A percentile compares a stretch with the other conserved stretches of the same genome.
Evolutionary conservation across 352 stramenopile species (phyloP).

Genomic region (Pythium aristosporum): DNA sequence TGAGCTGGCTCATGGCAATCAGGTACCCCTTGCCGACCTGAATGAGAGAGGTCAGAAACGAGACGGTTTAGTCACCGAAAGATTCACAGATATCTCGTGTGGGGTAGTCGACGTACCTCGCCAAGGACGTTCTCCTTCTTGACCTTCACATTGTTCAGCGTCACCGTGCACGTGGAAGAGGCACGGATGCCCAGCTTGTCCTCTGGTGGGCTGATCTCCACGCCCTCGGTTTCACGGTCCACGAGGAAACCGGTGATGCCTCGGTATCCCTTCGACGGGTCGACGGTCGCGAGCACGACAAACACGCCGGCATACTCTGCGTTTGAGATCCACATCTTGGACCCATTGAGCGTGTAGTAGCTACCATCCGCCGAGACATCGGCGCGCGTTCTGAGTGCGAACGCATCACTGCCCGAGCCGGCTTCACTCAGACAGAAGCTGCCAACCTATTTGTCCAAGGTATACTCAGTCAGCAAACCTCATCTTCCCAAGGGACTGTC

Average conservation of each 20-base stretch:
- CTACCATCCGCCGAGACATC: conserved; percentile 85
- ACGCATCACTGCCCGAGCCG: conserved; percentile 94
- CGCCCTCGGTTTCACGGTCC: conserved; percentile 89
- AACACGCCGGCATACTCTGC: conserved; percentile 94
- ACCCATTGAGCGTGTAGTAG: conserved; percentile 95
- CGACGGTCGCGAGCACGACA: conserved; percentile 95
- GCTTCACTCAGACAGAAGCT: conserved; percentile 96
- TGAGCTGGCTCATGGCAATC: conserved; percentile 98
- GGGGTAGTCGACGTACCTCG: conserved; percentile 48
- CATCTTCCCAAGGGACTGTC: not conserved
- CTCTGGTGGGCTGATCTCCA: conserved; percentile 94
- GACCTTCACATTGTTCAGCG: conserved; percentile 94
- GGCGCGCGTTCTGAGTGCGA: conserved; percentile 93
- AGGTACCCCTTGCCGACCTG: conserved; percentile 92
- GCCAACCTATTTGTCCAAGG: conserved; percentile 65
- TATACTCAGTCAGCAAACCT: not conserved
- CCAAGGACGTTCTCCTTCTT: conserved; percentile 91
- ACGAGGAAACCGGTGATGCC: conserved; percentile 99
- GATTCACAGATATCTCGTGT: not conserved
- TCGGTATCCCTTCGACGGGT: conserved; percentile 93
- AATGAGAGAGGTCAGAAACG: not conserved
- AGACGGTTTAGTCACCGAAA: not conserved
- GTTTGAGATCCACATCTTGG: conserved; percentile 99
- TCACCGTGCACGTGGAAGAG: conserved; percentile 94
- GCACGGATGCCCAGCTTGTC: conserved; percentile 96